Base-by-base conservation (phyloP, 163 green algal genomes). In the Prototheca wickerhamii region DNA sequence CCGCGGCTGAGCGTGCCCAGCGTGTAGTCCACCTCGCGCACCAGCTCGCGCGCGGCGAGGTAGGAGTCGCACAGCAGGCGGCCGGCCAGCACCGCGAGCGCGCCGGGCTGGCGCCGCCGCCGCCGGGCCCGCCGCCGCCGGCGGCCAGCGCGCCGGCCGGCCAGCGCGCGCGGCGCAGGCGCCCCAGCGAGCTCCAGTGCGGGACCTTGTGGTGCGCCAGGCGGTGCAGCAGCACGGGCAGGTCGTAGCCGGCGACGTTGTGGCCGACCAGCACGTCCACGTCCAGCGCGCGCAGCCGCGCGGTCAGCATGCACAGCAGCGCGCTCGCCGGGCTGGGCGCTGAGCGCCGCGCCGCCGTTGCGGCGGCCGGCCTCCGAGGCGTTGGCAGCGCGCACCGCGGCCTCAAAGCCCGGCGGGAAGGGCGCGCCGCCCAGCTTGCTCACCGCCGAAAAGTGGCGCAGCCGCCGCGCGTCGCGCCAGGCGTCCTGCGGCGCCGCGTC, bases 21-120 rank as follows among this genome's bases (percentile, higher is more conserved):
- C 15, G 87, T 95, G 84, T 96, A 98, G 75, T 96, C 86, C 25
- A 95, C 87, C 76, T 96, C 86, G 44, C 80, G 83, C 61, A 98
- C 78, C 37, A 96, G 72, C 76, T 98, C 94, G 15, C 88, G 75
- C 2, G 92, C 84, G 53, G 69, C 68, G 17, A 98, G 76, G 73
- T 96, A 98, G 21, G 93, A 98, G 82, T 99, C 93, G 63, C 89
- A 95, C 61, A 98, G 71, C 67, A 99, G 80, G 21, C 93, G 80
- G 20, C 92, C 92, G 31, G 92, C 75, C 53, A 75, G 51, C 12
- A 33, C 53, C 4, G 61, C 46, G 12, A 65, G 61, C 50, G 37
- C 53, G 63, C 76, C 61, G 91, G 62, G 34, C 55, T 62, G 31
- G 71, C 49, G 15, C 89, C 92, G n/a, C 92, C 92, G 32, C 89